phyloP scores from a whole-genome alignment of 192 early-diverging fungal species.

The Coemansia sp. region DNA sequence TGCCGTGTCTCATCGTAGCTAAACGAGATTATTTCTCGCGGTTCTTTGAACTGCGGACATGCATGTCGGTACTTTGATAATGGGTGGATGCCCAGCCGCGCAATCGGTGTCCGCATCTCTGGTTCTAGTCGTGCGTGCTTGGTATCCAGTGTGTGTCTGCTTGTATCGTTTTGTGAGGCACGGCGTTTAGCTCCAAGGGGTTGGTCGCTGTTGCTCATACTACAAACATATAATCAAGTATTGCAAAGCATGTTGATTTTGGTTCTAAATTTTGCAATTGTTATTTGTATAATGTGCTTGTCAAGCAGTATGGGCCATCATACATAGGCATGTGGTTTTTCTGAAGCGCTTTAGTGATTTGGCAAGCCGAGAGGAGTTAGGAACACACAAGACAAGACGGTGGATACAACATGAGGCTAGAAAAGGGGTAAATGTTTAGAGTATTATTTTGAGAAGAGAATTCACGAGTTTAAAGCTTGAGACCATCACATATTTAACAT shows the following conservation, averaged over 20 bases:
- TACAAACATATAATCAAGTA: not conserved
- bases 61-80: conserved; percentile 40
- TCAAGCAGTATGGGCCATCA: no score
- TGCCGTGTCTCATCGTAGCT: conserved; percentile 62
- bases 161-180: not conserved
- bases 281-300: no score
- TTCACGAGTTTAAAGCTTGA: no score
- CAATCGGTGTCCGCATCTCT: conserved; percentile 6
- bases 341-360: no score
- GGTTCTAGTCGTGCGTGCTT: not conserved
- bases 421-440: no score
- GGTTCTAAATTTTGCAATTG: no score
- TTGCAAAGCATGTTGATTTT: not conserved
- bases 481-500: no score
- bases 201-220: not conserved
- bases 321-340: no score
- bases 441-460: no score
- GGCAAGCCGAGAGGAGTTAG: no score
- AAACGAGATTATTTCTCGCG: conserved; percentile 64
- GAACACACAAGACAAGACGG: no score
- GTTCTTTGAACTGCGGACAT: conserved; percentile 58
- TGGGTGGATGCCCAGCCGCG: conserved; percentile 25
- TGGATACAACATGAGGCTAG: no score
- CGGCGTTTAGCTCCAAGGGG: not conserved
- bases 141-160: not conserved